Evolutionary conservation across 306 rosid genomes (phyloP), one percentile per base, ranked within the genome.

Genomic region (Castanea mollissima): DNA sequence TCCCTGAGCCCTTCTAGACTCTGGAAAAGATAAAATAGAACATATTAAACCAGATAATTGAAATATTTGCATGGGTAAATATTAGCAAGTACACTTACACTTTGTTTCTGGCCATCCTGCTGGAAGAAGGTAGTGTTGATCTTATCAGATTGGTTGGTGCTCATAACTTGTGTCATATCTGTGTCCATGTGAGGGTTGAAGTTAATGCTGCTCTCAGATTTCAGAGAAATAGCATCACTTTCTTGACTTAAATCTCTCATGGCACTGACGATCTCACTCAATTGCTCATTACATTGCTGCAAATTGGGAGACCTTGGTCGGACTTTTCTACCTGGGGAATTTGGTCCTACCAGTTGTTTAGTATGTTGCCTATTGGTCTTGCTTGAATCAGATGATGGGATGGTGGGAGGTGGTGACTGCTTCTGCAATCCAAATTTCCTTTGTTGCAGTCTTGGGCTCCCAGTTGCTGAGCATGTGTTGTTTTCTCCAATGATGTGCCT

Each of bases 401-500:
- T 80, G 74, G 70, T 55, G 20, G 87, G 89, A 38, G 78, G 79
- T 49, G 93, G 79, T 49, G 94, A 87, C 81, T 86, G 88, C 88
- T 84, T 92, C 74, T 91, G 97, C 85, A 85, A 55, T 35, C 86
- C 93, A 76, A 84, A 78, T 82, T 82, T 86, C 74, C 87, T 87
- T 15, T 80, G 82, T 68, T 83, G 90, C 62, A 77, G 52, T 84
- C 91, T 89, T 6, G 95, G 92, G 90, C 95, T 91, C 18, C 78
- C 78, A 15, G 80, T 69, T 68, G 80, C 84, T 69, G 86, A 74
- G 81, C 71, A 81, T 21, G 52, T 73, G 19, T 78, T 73, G 59
- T 78, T 82, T 77, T 82, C 89, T 79, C 75, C 89, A 49, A 67
- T 74, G 44, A 41, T 58, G 21, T 77, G 73, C 21, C 63, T 91